These are phyloP conservation scores for Aegilops umbellulata DNA, from an alignment of 176 grass and related monocot species.

Conservation along the genomic window DNA sequence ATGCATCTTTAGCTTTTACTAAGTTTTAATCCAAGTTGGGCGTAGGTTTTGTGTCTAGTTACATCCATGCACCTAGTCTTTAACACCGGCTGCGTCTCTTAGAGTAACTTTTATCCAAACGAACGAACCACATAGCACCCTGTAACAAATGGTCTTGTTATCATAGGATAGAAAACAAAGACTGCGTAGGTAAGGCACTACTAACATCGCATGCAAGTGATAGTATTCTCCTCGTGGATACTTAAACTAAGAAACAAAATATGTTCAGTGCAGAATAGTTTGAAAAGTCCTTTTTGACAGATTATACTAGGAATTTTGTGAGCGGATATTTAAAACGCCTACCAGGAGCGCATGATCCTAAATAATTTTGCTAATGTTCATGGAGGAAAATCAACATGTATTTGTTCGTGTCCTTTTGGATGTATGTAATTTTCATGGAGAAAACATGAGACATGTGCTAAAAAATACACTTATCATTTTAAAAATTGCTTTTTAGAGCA, in stretches of 20 bases:
- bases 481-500: too few relatives aligned
- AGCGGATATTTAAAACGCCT: too few relatives aligned
- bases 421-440: too few relatives aligned
- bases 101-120: neutral
- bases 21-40: constrained; percentile 16
- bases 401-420: too few relatives aligned
- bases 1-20: neutral
- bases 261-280: neutral
- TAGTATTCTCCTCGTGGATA: neutral
- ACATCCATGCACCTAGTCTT: neutral
- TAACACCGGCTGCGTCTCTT: neutral
- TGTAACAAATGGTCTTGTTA: too few relatives aligned
- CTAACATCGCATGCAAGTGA: neutral
- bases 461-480: too few relatives aligned
- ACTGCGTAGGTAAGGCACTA: neutral
- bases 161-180: neutral
- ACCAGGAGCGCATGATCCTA: too few relatives aligned
- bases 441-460: too few relatives aligned
- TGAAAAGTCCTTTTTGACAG: too few relatives aligned
- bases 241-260: neutral
- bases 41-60: neutral
- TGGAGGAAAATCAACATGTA: too few relatives aligned
- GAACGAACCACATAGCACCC: neutral
- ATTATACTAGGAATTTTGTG: too few relatives aligned
- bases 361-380: too few relatives aligned